Evolutionary conservation across 1,139 yeast species (phyloP).

Genomic region (Pichia sp.): DNA sequence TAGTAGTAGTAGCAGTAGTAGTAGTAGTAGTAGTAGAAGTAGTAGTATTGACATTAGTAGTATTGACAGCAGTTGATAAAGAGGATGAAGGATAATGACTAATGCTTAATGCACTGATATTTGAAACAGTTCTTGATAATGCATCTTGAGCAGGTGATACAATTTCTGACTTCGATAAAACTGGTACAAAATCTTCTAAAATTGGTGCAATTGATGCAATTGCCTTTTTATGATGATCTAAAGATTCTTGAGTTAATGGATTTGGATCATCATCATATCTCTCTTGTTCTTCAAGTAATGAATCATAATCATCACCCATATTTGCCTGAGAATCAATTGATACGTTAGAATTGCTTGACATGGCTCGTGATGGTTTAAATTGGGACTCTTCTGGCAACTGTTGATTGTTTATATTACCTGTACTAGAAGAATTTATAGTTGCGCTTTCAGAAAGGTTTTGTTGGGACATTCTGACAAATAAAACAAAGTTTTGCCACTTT

Average conservation of each 20-base stretch:
- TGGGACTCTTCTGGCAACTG: not conserved
- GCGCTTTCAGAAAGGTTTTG: too few species aligned
- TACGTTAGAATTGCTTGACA: conserved; percentile 18
- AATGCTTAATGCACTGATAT: conserved; percentile 29
- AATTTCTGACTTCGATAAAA: conserved; percentile 43
- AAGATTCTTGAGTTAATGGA: conserved; percentile 27
- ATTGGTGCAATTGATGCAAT: conserved; percentile 78
- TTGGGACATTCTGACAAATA: too few species aligned
- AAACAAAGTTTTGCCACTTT: too few species aligned
- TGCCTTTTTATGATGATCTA: conserved; percentile 42
- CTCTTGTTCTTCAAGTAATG: conserved; percentile 16
- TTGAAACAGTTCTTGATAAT: conserved; percentile 29
- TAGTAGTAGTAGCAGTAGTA: too few species aligned
- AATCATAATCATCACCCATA: conserved; percentile 6
- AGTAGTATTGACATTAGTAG: not conserved
- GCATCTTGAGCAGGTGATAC: conserved; percentile 29
- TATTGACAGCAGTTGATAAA: not conserved
- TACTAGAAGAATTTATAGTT: too few species aligned
- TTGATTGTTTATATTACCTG: not conserved
- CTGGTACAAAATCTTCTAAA: conserved; percentile 61
- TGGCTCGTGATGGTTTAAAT: conserved; percentile 12
- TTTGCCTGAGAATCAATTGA: conserved; percentile 23
- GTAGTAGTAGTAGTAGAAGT: too few species aligned
- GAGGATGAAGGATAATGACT: conserved; percentile 16
- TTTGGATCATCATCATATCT: conserved; percentile 21